phyloP scores from a whole-genome alignment of 2,329 filamentous ascomycete genomes.

The Fusarium haematococcum region DNA sequence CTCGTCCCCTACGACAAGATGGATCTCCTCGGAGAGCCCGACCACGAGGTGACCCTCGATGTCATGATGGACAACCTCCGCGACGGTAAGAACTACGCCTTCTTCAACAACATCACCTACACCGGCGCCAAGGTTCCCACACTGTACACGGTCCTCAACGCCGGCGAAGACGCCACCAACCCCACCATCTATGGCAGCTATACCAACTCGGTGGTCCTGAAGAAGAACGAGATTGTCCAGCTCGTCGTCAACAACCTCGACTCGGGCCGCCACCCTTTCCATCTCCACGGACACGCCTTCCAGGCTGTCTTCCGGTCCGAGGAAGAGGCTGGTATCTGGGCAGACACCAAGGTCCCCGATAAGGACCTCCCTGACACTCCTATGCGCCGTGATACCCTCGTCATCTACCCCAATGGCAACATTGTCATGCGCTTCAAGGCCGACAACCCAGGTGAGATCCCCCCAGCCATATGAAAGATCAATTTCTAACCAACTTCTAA shows the following conservation, averaged over 20 bases:
- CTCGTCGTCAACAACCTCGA: conserved; percentile 83
- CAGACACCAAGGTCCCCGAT: conserved; percentile 51
- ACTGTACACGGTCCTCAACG: conserved; percentile 79
- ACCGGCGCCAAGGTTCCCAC: conserved; percentile 79
- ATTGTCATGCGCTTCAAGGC: conserved; percentile 76
- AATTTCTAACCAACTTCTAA: not conserved
- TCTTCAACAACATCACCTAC: conserved; percentile 85
- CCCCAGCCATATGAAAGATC: not conserved
- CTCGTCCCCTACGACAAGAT: conserved; percentile 77
- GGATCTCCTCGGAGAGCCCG: conserved; percentile 70
- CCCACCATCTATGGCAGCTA: conserved; percentile 73
- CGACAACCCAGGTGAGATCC: conserved; percentile 69
- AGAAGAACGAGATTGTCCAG: conserved; percentile 75
- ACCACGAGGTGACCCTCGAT: conserved; percentile 72
- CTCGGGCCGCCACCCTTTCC: conserved; percentile 78
- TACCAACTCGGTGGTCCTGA: conserved; percentile 76
- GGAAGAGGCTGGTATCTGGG: conserved; percentile 69
- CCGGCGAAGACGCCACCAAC: conserved; percentile 69
- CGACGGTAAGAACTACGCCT: conserved; percentile 71
- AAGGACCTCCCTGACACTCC: conserved; percentile 66
- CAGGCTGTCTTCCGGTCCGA: conserved; percentile 73
- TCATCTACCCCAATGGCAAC: conserved; percentile 74
- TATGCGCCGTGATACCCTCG: conserved; percentile 76
- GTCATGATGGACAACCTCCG: conserved; percentile 72
- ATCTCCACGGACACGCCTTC: conserved; percentile 82